Base-by-base conservation (phyloP, 345 rosid genomes). In the Trapa incisa region DNA sequence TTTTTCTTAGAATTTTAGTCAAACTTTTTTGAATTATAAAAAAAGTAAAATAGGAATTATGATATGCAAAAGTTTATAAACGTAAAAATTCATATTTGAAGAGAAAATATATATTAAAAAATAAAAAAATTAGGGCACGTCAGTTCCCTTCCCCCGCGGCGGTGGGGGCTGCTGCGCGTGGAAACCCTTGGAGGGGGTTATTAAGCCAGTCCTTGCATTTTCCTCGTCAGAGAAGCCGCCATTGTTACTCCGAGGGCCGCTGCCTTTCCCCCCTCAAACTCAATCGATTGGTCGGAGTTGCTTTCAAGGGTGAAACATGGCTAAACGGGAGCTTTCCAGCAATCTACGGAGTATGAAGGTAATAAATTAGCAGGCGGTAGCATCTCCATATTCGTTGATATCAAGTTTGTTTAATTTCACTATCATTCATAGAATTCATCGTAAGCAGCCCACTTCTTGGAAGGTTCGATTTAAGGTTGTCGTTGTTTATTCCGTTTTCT, bases 291-390 rank as follows among this genome's bases (percentile, higher is more conserved):
- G 7, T 13, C 35, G 22, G 60, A 17, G 32, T 6, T 17, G 11
- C 67, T 2, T 50, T 42, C 52, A 35, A 11, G 67, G 36, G 47
- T 43, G 8, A 65, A 56, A 65, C 65, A 91, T 88, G 97, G 86
- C 91, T 61, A 91, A 86, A 75, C 88, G 95, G 38, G 98, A 88
- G 84, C 82, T 93, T 41, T 90, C 97, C 65, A 83, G 76, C 75
- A 93, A 97, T 58, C 80, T 93, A 80, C 85, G 72, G 83, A 91
- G 83, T 75, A 80, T 93, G 75, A 93, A 88, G 97, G 98, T 93
- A 81, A 75, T 9, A 33, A 32, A 33, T 6, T 0, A 17, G 29
- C 22, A 38, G 16, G 16, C 35, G 60, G 7, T 35, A 45, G 50
- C 56, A 29, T 65, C 56, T 47, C 39, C n/a, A 39, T n/a, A 4